Conservation (phyloP, 1,139 yeast genomes). For the Pichia sp. region DNA sequence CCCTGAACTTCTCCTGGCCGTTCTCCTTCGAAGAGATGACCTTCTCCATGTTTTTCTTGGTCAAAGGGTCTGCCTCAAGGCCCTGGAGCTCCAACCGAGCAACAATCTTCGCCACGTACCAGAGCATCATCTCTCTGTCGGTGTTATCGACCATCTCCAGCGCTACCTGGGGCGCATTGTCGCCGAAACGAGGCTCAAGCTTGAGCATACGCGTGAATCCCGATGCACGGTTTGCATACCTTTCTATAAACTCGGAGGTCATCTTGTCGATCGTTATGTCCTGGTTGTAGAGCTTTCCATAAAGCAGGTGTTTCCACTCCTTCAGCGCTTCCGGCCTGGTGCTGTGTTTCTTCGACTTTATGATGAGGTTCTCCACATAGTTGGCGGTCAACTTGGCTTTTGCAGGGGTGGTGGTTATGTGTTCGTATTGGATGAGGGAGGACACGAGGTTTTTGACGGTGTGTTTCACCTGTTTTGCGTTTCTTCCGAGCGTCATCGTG, state of each 20-base stretch:
- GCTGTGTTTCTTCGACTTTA: slow-evolving; percentile 40
- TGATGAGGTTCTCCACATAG: slow-evolving; percentile 51
- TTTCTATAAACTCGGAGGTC: slow-evolving; percentile 55
- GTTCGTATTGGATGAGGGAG: slow-evolving; percentile 60
- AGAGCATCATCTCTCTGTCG: slow-evolving; percentile 67
- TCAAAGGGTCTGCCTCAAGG: slow-evolving; percentile 55
- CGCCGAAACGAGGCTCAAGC: slow-evolving; percentile 84
- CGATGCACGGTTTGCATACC: slow-evolving; percentile 62
- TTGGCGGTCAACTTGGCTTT: slow-evolving; percentile 65
- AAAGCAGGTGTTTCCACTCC: slow-evolving; percentile 31
- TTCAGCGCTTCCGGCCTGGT: slow-evolving; percentile 23
- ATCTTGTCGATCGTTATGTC: slow-evolving; percentile 53
- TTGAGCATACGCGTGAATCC: slow-evolving; percentile 86
- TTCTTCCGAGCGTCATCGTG: slow-evolving; percentile 31
- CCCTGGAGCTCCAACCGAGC: slow-evolving; percentile 73
- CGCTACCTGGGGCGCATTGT: slow-evolving; percentile 86
- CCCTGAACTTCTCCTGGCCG: slow-evolving; percentile 52
- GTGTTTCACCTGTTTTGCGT: slow-evolving; percentile 40
- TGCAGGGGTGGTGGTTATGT: slow-evolving; percentile 65
- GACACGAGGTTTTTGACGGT: slow-evolving; percentile 61
- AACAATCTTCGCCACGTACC: slow-evolving; percentile 74
- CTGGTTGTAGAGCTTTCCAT: slow-evolving; percentile 39
- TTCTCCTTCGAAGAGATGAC: slow-evolving; percentile 41
- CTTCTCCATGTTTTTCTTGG: slow-evolving; percentile 53
- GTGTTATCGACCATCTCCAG: slow-evolving; percentile 80